Evolutionary conservation across 495 filamentous ascomycete species (phyloP), one percentile per base, ranked within the genome.

Genomic region (Penicillium paxilli): DNA sequence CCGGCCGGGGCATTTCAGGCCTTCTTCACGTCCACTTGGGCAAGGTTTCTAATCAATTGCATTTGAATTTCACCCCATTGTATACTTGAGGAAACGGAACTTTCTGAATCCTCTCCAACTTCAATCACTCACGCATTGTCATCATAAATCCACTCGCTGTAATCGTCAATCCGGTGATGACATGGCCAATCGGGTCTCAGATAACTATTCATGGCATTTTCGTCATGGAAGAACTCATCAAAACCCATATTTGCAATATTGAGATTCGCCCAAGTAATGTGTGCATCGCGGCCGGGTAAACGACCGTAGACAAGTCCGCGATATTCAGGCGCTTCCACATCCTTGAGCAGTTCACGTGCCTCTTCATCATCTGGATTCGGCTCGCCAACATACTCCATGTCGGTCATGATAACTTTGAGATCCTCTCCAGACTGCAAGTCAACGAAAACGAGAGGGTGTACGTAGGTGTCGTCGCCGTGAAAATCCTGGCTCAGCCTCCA

Each of bases 401-500:
- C 52, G 1, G 49, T 47, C 44, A 44, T 28, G 9, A 56, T 22
- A 30, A 60, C 23, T 14, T 47, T 50, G 2, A 40, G 35, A 26
- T 60, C 45, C 2, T 44, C 26, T 17, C 33, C 44, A 17, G 52
- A 56, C n/a, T 57, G 52, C 20, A 49, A 32, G 30, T 60, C 53
- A 14, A 50, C 30, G 30, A 60, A 60, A 28, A 60, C 42, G 5
- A 60, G 24, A 4, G 48, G 26, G 5, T 26, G 12, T 28, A 38
- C 26, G 7, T 47, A 38, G 10, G n/a, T n/a, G n/a, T n/a, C n/a
- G n/a, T 40, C 20, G 1, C 19, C 32, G 12, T 32, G n/a, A n/a
- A 49, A 9, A 14, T 60, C 58, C 30, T 37, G 41, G 38, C 51
- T 49, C 16, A 56, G 41, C 17, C 51, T 45, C 52, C 53, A 60